Evolutionary conservation across 805 yeast species (phyloP), one percentile per base, ranked within the genome.

Genomic region (Kuraishia cidri): DNA sequence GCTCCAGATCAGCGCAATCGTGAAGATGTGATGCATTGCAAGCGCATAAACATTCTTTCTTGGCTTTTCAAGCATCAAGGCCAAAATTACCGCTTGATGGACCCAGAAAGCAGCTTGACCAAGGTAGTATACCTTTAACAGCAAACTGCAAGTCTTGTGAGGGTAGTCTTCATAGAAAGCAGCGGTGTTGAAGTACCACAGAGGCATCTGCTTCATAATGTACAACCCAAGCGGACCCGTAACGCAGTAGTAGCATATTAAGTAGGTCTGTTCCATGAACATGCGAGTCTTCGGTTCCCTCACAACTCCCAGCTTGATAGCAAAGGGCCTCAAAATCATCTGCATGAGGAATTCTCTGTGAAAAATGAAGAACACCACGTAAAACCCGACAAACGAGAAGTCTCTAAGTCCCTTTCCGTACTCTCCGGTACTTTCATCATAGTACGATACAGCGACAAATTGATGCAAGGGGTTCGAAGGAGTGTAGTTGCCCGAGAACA

Each of bases 51-150:
- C 88, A 55, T 92, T 98, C 58, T 87, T 88, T 57, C 99, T 73
- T 37, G 96, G 97, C 55, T 85, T 85, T 58, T 92, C 99, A 39
- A 92, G 68, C 56, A 82, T 95, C 42, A 92, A 66, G 29, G 75
- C 60, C 41, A 92, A 65, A 21, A 92, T 82, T 25, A 83, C 76
- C 1, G 94, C 79, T 60, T 92, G 98, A 62, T 92, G 99, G 15
- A 86, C 77, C 99, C 99, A 92, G 58, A 86, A 92, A 4, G 97
- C 82, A 5, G 97, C 97, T 62, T 92, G 97, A 26, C 83, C 76
- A 39, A 92, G 64, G 54, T 92, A 92, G 52, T 81, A 92, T 9
- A 75, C 55, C 62, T 92, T 92, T 64, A 82, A 81, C 36, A 67
- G 62, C 39, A 62, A 68, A 36, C 72, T 79, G 49, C 82, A 83